Evolutionary conservation across 2,329 filamentous ascomycete genomes (phyloP).

Genomic region (Chaetomium olivaceum): DNA sequence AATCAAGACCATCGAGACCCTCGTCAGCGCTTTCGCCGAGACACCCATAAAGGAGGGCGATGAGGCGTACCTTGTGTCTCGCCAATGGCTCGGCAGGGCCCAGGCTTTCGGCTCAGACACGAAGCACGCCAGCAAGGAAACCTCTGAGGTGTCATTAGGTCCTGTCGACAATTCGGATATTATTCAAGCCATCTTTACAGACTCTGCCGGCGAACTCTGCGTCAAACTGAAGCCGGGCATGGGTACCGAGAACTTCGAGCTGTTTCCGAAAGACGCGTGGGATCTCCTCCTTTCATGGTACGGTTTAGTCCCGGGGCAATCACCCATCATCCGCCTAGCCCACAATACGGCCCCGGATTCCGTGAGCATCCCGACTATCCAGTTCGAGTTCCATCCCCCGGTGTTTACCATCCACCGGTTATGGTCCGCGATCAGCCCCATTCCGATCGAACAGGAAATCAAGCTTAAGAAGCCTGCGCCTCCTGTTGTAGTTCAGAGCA

Average conservation of each 20-base stretch:
- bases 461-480: constrained; percentile 64
- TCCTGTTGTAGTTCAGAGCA: constrained; percentile 68
- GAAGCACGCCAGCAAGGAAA: constrained; percentile 58
- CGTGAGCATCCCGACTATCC: constrained; percentile 61
- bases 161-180: constrained; percentile 87
- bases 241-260: constrained; percentile 69
- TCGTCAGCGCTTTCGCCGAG: constrained; percentile 56
- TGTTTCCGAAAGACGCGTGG: constrained; percentile 81
- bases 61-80: constrained; percentile 75
- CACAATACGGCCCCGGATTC: constrained; percentile 70
- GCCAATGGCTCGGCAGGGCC: constrained; percentile 74
- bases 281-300: constrained; percentile 80
- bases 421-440: constrained; percentile 59
- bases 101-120: constrained; percentile 63
- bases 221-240: constrained; percentile 72
- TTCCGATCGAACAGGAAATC: constrained; percentile 58
- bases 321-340: constrained; percentile 72
- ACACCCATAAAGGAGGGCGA: constrained; percentile 66
- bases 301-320: constrained; percentile 67
- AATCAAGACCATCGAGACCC: constrained; percentile 67
- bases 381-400: constrained; percentile 82
- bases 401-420: constrained; percentile 84
- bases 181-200: constrained; percentile 60
- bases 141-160: constrained; percentile 64
- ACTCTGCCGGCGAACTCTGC: constrained; percentile 57